phyloP scores from a whole-genome alignment of 2,329 filamentous ascomycete genomes.

The Fusarium subtropicale region DNA sequence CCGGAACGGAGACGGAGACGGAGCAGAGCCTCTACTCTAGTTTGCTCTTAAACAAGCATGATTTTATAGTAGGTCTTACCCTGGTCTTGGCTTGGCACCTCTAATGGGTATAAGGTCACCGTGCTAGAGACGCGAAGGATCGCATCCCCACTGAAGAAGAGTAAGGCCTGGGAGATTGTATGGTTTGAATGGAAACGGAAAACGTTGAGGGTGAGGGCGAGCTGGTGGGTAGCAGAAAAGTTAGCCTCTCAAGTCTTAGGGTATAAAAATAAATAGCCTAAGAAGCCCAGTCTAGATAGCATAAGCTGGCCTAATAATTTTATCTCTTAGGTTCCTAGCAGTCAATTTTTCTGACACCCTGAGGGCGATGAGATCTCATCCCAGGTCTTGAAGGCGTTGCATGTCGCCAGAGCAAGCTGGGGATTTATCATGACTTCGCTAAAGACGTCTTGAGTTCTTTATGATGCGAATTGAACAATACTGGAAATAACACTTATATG shows the following conservation, averaged over 20 bases:
- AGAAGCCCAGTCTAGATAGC: too few relatives aligned
- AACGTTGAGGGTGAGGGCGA: not conserved
- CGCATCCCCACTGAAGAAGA: not conserved
- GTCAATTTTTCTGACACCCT: too few relatives aligned
- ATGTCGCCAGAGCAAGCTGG: not conserved
- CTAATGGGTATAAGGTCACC: slow-evolving; percentile 18
- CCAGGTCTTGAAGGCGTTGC: not conserved
- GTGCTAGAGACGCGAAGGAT: slow-evolving; percentile 29
- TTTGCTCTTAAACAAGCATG: slow-evolving; percentile 37
- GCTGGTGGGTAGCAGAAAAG: too few relatives aligned
- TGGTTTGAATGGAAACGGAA: not conserved
- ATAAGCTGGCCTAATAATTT: too few relatives aligned
- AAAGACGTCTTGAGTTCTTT: not conserved
- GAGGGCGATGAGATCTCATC: not conserved
- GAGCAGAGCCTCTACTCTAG: slow-evolving; percentile 24
- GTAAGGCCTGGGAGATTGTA: not conserved
- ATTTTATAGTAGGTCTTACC: slow-evolving; percentile 11
- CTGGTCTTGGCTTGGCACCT: slow-evolving; percentile 27
- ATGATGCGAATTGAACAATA: too few relatives aligned
- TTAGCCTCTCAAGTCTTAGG: too few relatives aligned
- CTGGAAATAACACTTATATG: not conserved
- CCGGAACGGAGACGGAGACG: slow-evolving; percentile 17
- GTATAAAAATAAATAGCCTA: too few relatives aligned
- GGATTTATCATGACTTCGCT: not conserved
- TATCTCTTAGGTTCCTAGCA: too few relatives aligned